phyloP scores from a whole-genome alignment of 441 rosid species.

The Adansonia rubrostipa region DNA sequence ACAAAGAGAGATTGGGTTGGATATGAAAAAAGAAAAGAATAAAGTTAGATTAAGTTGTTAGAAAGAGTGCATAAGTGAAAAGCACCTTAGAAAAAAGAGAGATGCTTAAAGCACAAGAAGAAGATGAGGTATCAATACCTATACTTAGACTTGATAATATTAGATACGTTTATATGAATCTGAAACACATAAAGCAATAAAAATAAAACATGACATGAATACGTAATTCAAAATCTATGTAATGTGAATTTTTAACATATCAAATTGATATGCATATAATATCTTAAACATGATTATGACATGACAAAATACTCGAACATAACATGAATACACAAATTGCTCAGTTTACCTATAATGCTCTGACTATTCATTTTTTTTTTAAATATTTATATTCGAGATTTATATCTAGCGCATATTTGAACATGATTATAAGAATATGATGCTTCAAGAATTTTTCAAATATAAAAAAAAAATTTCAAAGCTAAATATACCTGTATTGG shows the following conservation, averaged over 20 bases:
- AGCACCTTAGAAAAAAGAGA: background rate
- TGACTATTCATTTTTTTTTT: background rate
- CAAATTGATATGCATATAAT: no score
- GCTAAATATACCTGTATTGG: background rate
- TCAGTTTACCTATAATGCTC: background rate
- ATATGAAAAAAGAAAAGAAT: constrained; percentile 8
- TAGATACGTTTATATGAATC: no score
- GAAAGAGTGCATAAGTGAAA: constrained; percentile 20
- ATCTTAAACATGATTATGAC: no score
- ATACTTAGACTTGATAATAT: no score
- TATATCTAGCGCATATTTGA: background rate
- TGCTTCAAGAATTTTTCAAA: background rate
- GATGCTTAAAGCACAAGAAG: constrained; percentile 24
- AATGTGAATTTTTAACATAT: no score
- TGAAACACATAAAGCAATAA: no score
- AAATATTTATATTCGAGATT: background rate
- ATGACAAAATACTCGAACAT: no score
- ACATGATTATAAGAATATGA: background rate
- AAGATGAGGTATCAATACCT: constrained; percentile 26
- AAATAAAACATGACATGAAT: no score
- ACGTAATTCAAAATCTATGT: no score
- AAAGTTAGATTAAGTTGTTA: constrained; percentile 24
- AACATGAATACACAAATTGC: no score
- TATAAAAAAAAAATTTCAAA: background rate
- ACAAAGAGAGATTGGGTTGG: constrained; percentile 5